Evolutionary conservation across 164 flowering plant species (phyloP), one percentile per base, ranked within the genome.

Genomic region (Tinospora cordifolia): DNA sequence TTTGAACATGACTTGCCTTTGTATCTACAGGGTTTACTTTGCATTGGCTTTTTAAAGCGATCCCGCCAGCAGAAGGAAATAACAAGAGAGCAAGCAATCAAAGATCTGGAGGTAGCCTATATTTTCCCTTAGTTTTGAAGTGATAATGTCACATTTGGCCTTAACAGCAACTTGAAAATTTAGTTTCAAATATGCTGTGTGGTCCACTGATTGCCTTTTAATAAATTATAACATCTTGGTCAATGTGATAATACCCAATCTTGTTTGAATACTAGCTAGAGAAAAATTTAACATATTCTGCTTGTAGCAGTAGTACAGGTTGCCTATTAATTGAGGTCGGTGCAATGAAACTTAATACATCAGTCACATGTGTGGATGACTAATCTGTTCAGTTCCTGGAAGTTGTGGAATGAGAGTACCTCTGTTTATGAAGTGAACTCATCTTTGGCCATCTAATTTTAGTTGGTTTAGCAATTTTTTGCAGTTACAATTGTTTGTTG

Each of bases 41-140:
- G 98, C 84, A 87, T 93, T 76, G 98, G 97, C 27, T 75, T 74
- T 72, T 78, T 93, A 39, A 91, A 91, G 81, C 96, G 98, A 72
- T 76, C 92, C 68, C 94, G 90, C 26, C 88, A 87, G 77, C 72
- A 79, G 69, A 78, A 87, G 81, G 95, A 87, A 80, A 73, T 83
- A 49, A 67, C 93, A 49, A 87, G 86, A 72, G 92, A 83, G 11
- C 93, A 93, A 79, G 95, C 98, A 60, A 74, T 86, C 24, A 86
- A 77, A 81, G 92, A 90, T 80, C 82, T 93, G 51, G 86, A 89
- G 90, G 98, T 91, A 83, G 75, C 71, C 30, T 41, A 66, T 66
- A 12, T 36, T 64, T 21, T 22, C 7, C 62, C 39, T 30, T 30
- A 26, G n/a, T 62, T 62, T 27, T 62, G 36, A 30, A 30, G 36